A percentile compares a stretch with the other conserved stretches of the same genome.
Conservation (phyloP, 2,329 filamentous ascomycete species). For the Fusarium clavum region DNA sequence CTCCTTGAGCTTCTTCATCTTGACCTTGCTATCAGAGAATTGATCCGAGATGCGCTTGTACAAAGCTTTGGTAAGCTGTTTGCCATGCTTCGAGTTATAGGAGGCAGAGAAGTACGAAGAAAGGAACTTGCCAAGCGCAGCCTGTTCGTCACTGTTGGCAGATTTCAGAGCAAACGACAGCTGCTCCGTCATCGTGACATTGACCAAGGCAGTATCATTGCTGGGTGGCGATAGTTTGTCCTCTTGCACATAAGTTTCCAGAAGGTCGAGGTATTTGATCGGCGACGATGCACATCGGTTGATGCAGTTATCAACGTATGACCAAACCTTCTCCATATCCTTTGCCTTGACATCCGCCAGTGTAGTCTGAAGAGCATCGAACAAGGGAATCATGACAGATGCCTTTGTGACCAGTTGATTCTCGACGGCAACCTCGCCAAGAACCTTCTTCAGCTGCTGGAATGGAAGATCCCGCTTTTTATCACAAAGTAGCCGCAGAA, state of each 20-base stretch:
- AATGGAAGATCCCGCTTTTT: constrained; percentile 48
- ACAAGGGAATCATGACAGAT: constrained; percentile 61
- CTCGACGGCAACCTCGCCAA: constrained; percentile 72
- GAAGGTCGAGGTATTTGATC: constrained; percentile 83
- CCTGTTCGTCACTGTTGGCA: constrained; percentile 56
- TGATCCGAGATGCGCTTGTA: constrained; percentile 50
- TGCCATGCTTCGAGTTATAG: constrained; percentile 61
- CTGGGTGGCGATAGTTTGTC: constrained; percentile 43
- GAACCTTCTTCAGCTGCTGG: constrained; percentile 64
- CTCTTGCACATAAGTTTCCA: constrained; percentile 60
- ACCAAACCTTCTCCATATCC: constrained; percentile 63
- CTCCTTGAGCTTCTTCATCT: constrained; percentile 41
- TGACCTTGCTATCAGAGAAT: constrained; percentile 45
- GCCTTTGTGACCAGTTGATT: constrained; percentile 71
- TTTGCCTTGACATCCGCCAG: constrained; percentile 29
- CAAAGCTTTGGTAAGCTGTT: constrained; percentile 43
- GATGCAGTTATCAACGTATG: constrained; percentile 86
- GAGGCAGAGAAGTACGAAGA: constrained; percentile 67
- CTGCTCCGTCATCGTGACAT: constrained; percentile 80
- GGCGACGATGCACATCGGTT: constrained; percentile 79
- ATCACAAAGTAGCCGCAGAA: constrained; percentile 64
- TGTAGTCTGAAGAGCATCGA: constrained; percentile 50
- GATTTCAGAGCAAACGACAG: constrained; percentile 74
- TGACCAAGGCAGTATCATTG: constrained; percentile 67
- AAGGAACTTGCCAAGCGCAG: constrained; percentile 68